Conservation (phyloP, 305 asterid genomes). For the Solanum aculeatissimum region DNA sequence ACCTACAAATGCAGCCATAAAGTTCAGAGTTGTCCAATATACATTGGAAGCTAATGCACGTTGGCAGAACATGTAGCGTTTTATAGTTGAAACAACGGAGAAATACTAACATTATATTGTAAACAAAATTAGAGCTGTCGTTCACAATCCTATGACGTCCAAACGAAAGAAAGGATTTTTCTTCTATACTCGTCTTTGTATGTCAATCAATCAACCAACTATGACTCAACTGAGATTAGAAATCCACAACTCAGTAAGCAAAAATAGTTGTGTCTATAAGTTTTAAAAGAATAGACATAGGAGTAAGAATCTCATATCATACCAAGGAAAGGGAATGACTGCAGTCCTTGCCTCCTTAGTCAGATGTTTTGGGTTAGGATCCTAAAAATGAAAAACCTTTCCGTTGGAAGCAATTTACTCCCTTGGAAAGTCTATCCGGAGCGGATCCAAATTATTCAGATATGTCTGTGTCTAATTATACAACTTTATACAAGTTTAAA, state of each 20-base stretch:
- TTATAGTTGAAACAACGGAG: neutral
- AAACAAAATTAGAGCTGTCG: neutral
- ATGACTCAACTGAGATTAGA: neutral
- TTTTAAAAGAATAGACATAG: neutral
- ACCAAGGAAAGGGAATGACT: neutral
- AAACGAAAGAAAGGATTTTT: neutral
- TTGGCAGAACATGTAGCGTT: neutral
- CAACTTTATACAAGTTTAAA: too few species aligned
- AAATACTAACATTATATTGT: neutral
- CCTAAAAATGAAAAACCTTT: neutral
- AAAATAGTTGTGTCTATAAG: neutral
- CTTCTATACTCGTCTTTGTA: neutral
- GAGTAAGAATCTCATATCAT: neutral
- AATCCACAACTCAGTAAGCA: neutral
- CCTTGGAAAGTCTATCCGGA: neutral
- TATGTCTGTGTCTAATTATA: too few species aligned
- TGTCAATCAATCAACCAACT: neutral
- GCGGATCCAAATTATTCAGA: neutral
- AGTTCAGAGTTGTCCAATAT: neutral
- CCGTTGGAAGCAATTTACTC: neutral
- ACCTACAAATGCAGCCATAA: conserved; percentile 23
- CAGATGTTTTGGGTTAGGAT: neutral
- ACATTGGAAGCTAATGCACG: neutral
- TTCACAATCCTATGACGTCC: neutral
- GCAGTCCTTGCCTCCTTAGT: neutral